A percentile compares a stretch with the other conserved stretches of the same genome.
phyloP scores from a whole-genome alignment of 768 basidiomycete species.

The Boletus barrowsii region DNA sequence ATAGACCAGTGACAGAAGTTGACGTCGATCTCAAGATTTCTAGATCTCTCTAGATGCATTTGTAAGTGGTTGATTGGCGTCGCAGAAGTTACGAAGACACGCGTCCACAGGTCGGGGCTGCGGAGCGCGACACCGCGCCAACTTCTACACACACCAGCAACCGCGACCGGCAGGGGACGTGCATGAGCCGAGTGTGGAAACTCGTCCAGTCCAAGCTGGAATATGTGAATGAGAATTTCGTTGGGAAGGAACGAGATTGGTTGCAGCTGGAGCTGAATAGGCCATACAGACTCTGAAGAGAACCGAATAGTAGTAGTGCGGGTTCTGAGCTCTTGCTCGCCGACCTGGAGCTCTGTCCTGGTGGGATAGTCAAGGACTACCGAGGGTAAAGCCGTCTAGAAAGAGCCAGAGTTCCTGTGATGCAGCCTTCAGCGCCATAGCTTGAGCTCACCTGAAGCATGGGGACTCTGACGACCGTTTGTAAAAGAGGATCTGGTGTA shows the following conservation, averaged over 20 bases:
- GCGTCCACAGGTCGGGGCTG: slow-evolving; percentile 10
- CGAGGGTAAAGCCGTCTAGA: neutral
- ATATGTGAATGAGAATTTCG: slow-evolving; percentile 15
- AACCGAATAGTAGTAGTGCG: neutral
- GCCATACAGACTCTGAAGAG: neutral
- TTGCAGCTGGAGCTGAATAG: slow-evolving; percentile 12
- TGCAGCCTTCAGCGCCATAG: too few species aligned
- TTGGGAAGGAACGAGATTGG: slow-evolving; percentile 19
- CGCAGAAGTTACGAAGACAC: slow-evolving; percentile 14
- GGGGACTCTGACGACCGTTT: too few species aligned
- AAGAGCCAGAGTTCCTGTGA: neutral
- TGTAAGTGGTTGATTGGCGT: slow-evolving; percentile 4
- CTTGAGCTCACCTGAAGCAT: too few species aligned
- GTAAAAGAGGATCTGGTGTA: too few species aligned
- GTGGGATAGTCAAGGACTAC: too few species aligned
- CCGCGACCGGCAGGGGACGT: neutral
- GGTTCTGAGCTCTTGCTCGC: neutral
- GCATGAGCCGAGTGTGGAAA: neutral
- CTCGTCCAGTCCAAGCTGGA: slow-evolving; percentile 4
- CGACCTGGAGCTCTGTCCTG: neutral
- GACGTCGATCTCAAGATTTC: slow-evolving; percentile 1
- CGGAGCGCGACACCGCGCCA: slow-evolving; percentile 7
- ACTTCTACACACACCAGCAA: slow-evolving; percentile 14
- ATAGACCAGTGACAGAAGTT: slow-evolving; percentile 15
- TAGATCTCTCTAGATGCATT: slow-evolving; percentile 8